Base-by-base conservation (phyloP, 176 grass and related monocot genomes). In the Eragrostis nindensis region DNA sequence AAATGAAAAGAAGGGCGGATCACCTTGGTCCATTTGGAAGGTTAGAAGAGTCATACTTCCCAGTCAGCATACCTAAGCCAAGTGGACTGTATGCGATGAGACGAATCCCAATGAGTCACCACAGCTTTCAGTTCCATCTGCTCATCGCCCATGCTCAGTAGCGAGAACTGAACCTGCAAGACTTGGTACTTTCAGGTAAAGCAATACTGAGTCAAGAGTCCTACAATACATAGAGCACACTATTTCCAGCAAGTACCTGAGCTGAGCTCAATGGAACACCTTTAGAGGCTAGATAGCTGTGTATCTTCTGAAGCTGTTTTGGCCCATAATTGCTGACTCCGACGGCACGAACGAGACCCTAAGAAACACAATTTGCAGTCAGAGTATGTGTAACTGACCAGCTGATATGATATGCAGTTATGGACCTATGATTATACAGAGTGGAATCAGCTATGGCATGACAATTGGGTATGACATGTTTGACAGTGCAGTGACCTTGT, bases 241-340 rank as follows among this genome's bases (percentile, higher is more conserved):
- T 1, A 13, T 69, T 59, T 81, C 61, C 82, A 66, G 50, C 17
- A 73, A 63, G 27, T 56, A 98, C 95, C 95, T 95, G 95, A 91
- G 92, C 92, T 55, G 95, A 93, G 68, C 88, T 91, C 77, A 98
- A 62, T 61, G 92, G 96, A 47, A 95, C 88, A 47, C 92, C 92
- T 86, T 87, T 89, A 70, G 90, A 79, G 41, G 76, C 78, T 48
- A 98, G 78, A 64, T 95, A 95, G 70, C 74, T 67, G 39, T 95
- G 79, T 53, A 98, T 98, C 78, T 95, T 98, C 73, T 91, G 40
- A 75, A 98, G 90, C 80, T 95, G 95, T 57, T 95, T 98, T 1
- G 95, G 95, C 32, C 95, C 92, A 10, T 98, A 95, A 86, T 95
- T 98, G 71, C 90, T 98, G 78, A 98, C 95, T 25, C 92, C 95